phyloP scores from a whole-genome alignment of 768 basidiomycete species.

The Baorangia bicolor region DNA sequence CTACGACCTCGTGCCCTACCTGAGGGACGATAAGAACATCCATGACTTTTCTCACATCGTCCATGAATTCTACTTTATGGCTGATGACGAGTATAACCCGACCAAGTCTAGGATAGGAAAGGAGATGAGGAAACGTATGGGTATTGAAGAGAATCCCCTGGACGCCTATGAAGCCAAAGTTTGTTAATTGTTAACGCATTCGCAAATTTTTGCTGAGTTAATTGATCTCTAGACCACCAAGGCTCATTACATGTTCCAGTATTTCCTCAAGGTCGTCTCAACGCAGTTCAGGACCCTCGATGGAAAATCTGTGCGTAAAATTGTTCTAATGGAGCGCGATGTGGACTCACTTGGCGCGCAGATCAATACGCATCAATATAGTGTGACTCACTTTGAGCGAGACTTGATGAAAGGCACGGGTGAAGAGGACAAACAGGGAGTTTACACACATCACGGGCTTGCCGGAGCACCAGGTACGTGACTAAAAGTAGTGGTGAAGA shows the following conservation, averaged over 20 bases:
- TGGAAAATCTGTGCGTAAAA: constrained; percentile 55
- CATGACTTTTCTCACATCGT: constrained; percentile 94
- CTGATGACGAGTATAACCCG: constrained; percentile 78
- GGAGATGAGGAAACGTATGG: constrained; percentile 69
- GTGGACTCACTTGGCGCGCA: constrained; percentile 28
- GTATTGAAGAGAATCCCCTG: constrained; percentile 74
- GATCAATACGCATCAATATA: constrained; percentile 93
- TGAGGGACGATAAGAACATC: constrained; percentile 80
- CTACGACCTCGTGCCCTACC: constrained; percentile 92
- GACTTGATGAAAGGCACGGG: constrained; percentile 66
- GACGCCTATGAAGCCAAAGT: constrained; percentile 63
- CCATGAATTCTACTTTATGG: constrained; percentile 74
- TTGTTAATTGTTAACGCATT: constrained; percentile 18
- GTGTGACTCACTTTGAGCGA: constrained; percentile 93
- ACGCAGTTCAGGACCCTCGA: constrained; percentile 89
- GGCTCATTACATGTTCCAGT: constrained; percentile 94
- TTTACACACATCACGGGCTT: constrained; percentile 73
- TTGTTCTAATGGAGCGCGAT: neutral
- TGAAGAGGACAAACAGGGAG: constrained; percentile 60
- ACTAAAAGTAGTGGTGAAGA: neutral
- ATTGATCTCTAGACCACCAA: constrained; percentile 56
- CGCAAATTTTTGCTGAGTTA: constrained; percentile 3
- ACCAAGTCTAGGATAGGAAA: constrained; percentile 59
- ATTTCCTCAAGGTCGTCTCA: constrained; percentile 98
- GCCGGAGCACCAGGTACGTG: constrained; percentile 64